Evolutionary conservation across 805 yeast genomes (phyloP), one percentile per base, ranked within the genome.

Genomic region (Spathaspora gorwiae): DNA sequence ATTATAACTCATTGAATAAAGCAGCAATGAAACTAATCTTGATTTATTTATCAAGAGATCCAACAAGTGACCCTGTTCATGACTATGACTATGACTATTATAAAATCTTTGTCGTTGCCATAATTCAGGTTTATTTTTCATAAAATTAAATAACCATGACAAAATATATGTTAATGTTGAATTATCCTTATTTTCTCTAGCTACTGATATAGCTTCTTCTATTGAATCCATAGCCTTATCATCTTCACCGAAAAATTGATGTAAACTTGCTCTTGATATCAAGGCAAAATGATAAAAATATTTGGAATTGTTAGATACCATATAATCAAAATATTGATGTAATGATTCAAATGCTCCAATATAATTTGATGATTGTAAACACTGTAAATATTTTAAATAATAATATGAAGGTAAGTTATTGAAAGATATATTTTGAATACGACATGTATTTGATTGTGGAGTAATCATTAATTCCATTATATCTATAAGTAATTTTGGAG

Each of bases 151-250:
- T 1, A 88, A 68, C 90, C 94, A 85, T 8, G 88, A 74, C 41
- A 89, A 66, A 12, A 89, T 74, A 53, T 81, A 81, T 26, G 87
- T 84, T 36, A 89, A 70, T 26, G 95, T 87, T 11, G 75, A 70
- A 45, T 79, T 73, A 60, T 90, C 96, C 49, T 82, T 82, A 54
- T 84, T 83, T 55, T 90, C 96, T 52, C 97, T 70, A 0, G 97
- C 97, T 2, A 90, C 89, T 6, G 85, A 73, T 2, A 89, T 84
- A 0, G 97, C 94, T 60, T 90, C 97, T 50, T 85, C 88, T 7
- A 89, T 85, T 1, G 95, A 84, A 51, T 83, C 74, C 11, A 88
- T 60, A 0, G 96, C 95, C 47, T 84, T 84, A 10, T 73, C 74
- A 50, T 77, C 76, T 45, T 82, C 80, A 27, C 82, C 81, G 59